Conservation (phyloP, 148 eudicot genomes). For the Chenopodium suecicum region DNA sequence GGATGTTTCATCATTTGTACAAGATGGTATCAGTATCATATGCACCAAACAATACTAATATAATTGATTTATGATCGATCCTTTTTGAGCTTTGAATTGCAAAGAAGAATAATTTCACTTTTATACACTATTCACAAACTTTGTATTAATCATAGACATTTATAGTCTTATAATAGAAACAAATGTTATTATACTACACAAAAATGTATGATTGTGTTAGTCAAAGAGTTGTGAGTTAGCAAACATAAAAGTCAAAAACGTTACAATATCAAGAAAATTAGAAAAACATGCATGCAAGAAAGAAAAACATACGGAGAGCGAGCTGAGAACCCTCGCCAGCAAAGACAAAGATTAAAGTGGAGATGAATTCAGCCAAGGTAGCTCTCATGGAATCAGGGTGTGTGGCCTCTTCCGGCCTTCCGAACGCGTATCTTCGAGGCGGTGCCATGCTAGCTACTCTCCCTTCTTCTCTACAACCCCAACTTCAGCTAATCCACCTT, state of each 20-base stretch:
- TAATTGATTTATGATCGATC: too few relatives aligned
- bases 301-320: conserved; percentile 29
- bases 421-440: conserved; percentile 48
- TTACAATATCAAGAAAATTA: not conserved
- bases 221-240: not conserved
- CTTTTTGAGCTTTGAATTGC: too few relatives aligned
- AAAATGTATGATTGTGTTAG: too few relatives aligned
- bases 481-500: not conserved
- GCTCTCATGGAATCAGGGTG: conserved; percentile 71
- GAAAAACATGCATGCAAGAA: too few relatives aligned
- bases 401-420: conserved; percentile 61
- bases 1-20: too few relatives aligned
- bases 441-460: conserved; percentile 28
- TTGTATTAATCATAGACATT: too few relatives aligned
- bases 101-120: too few relatives aligned
- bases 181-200: too few relatives aligned
- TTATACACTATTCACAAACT: too few relatives aligned
- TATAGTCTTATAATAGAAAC: too few relatives aligned
- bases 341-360: conserved; percentile 63
- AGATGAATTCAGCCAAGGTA: conserved; percentile 61
- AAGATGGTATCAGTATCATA: too few relatives aligned
- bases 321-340: conserved; percentile 71
- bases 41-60: too few relatives aligned
- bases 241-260: not conserved
- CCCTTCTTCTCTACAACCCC: not conserved